Evolutionary conservation across 495 filamentous ascomycete genomes (phyloP).

Genomic region (Rhypophila decipiens): DNA sequence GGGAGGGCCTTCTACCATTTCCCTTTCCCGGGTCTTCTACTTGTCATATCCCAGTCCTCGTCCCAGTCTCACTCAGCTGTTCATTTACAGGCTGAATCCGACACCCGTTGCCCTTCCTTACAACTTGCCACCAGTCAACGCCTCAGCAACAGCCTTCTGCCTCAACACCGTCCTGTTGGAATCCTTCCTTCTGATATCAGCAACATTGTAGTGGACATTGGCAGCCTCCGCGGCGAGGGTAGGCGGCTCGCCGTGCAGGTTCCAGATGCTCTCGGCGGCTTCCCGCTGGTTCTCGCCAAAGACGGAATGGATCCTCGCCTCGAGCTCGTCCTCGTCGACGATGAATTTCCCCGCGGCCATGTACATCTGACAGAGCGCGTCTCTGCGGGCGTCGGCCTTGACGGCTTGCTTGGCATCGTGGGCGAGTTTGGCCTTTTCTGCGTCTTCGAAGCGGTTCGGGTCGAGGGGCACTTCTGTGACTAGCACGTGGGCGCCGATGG

Average conservation of each 20-base stretch:
- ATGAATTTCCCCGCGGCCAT: conserved; percentile 41
- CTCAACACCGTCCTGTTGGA: conserved; percentile 27
- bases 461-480: conserved; percentile 23
- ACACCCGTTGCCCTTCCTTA: too few relatives aligned
- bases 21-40: too few relatives aligned
- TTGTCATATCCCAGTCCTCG: too few relatives aligned
- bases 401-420: conserved; percentile 10
- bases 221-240: too few relatives aligned
- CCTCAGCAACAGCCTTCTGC: conserved; percentile 41
- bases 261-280: conserved; percentile 37
- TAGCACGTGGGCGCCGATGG: conserved; percentile 25
- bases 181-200: too few relatives aligned
- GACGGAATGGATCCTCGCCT: conserved; percentile 25
- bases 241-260: conserved; percentile 20
- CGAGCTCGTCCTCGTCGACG: conserved; percentile 37
- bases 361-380: conserved; percentile 42
- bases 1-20: too few relatives aligned
- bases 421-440: conserved; percentile 16
- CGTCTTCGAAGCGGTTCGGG: conserved; percentile 28
- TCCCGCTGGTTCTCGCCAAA: conserved; percentile 26
- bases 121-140: conserved; percentile 44
- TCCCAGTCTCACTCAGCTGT: too few relatives aligned
- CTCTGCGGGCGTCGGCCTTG: conserved; percentile 34
- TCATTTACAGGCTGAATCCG: too few relatives aligned
- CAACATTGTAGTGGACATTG: too few relatives aligned